A percentile compares a stretch with the other conserved stretches of the same genome.
These are phyloP conservation scores for Magnaporthiopsis rhizophila DNA, from an alignment of 2,329 filamentous ascomycete genomes.

Conservation along the genomic window DNA sequence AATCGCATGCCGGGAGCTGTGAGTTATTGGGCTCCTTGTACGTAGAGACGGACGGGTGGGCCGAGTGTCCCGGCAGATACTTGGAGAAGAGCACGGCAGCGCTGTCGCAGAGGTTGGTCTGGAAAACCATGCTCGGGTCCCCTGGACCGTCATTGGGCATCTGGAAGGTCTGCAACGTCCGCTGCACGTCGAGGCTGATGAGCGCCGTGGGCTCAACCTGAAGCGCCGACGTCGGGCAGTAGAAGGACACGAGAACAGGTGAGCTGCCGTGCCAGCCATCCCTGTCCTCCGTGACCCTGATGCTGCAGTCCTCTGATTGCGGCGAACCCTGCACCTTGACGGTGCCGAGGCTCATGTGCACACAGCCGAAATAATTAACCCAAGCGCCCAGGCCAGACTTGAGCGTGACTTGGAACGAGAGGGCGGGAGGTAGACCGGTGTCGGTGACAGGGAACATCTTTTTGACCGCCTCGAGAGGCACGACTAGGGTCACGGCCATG, in stretches of 20 bases:
- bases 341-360: conserved; percentile 34
- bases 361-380: conserved; percentile 28
- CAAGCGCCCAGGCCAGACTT: conserved; percentile 13
- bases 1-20: neutral
- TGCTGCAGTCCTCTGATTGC: conserved; percentile 22
- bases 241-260: conserved; percentile 32
- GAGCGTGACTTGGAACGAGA: conserved; percentile 5
- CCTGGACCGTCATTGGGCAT: conserved; percentile 20
- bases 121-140: conserved; percentile 22
- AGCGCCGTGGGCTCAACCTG: conserved; percentile 23
- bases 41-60: conserved; percentile 19
- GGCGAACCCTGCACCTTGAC: conserved; percentile 18
- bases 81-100: conserved; percentile 28
- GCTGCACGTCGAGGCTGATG: conserved; percentile 25
- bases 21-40: conserved; percentile 14
- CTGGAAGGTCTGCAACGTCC: conserved; percentile 16
- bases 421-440: neutral
- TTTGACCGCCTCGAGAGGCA: conserved; percentile 23
- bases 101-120: conserved; percentile 21
- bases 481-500: conserved; percentile 28
- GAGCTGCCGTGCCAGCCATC: conserved; percentile 28
- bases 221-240: conserved; percentile 27
- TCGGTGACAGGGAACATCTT: conserved; percentile 16
- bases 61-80: conserved; percentile 25
- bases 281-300: conserved; percentile 26